Conservation (phyloP, 768 basidiomycete genomes). For the Boletus sensibilis region DNA sequence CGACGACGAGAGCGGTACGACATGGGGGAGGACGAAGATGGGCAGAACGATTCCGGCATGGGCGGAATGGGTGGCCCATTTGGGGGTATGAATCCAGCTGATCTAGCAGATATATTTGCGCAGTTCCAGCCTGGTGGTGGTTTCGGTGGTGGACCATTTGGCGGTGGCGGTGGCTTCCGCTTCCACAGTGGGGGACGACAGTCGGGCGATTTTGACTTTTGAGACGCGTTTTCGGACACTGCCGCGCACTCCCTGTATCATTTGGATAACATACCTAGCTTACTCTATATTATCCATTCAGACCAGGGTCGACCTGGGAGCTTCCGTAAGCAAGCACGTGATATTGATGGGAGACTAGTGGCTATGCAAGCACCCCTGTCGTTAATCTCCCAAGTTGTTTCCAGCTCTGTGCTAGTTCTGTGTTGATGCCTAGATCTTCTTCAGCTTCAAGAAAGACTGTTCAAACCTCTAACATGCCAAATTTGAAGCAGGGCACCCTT, state of each 20-base stretch:
- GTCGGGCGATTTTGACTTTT: conserved; percentile 19
- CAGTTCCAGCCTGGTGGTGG: conserved; percentile 56
- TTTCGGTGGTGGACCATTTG: conserved; percentile 21
- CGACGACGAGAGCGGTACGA: conserved; percentile 73
- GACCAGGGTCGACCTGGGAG: no score
- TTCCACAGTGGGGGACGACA: conserved; percentile 21
- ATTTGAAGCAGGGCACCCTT: conserved; percentile 46
- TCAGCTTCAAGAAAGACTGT: not conserved
- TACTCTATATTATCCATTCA: not conserved
- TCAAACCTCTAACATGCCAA: conserved; percentile 2
- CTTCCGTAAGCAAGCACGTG: conserved; percentile 10
- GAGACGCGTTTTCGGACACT: not conserved
- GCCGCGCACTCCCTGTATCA: not conserved
- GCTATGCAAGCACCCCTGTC: conserved; percentile 22
- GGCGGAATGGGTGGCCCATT: conserved; percentile 44
- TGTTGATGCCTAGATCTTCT: not conserved
- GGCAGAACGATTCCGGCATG: conserved; percentile 44
- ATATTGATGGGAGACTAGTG: not conserved
- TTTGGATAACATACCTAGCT: conserved; percentile 13
- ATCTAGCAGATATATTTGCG: conserved; percentile 63
- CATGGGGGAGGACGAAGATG: conserved; percentile 80
- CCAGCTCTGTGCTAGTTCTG: not conserved
- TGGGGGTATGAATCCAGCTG: conserved; percentile 42
- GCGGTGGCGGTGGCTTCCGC: conserved; percentile 33
- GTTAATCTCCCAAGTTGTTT: not conserved